Conservation (phyloP, 768 basidiomycete species). For the Mycena capillaripes region DNA sequence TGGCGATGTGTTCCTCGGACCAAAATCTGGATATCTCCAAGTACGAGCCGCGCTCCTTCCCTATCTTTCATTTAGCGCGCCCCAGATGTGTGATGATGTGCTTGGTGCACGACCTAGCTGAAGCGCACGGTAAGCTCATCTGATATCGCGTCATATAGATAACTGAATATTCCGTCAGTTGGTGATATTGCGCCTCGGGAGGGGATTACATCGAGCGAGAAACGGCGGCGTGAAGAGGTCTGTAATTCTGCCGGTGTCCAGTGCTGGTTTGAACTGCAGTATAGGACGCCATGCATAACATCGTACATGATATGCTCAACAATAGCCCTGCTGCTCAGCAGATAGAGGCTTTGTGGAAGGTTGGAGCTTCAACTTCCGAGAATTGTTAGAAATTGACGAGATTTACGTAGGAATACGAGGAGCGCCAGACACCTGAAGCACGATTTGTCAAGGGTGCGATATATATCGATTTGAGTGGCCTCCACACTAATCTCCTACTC, state of each 20-base stretch:
- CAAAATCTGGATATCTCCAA: constrained; percentile 78
- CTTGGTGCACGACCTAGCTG: constrained; percentile 94
- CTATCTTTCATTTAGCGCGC: not conserved
- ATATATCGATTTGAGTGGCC: not conserved
- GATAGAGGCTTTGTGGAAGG: constrained; percentile 82
- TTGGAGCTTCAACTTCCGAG: not conserved
- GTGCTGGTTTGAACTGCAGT: constrained; percentile 5
- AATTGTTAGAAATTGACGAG: not conserved
- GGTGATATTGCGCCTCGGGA: constrained; percentile 96
- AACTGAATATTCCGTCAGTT: constrained; percentile 59
- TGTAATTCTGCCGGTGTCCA: not conserved
- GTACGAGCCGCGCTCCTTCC: constrained; percentile 52
- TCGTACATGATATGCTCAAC: constrained; percentile 92
- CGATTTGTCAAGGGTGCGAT: constrained; percentile 87
- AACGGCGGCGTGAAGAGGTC: constrained; percentile 81
- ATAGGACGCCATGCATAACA: constrained; percentile 92
- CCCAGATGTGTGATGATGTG: constrained; percentile 89
- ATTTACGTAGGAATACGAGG: constrained; percentile 83
- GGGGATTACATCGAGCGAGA: constrained; percentile 86
- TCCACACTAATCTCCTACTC: not conserved
- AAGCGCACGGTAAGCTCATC: constrained; percentile 80
- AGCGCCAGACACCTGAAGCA: constrained; percentile 78
- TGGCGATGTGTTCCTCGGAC: constrained; percentile 90
- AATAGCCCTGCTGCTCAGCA: constrained; percentile 74
- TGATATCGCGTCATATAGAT: not conserved